These are phyloP conservation scores for Hevea brasiliensis DNA, from an alignment of 345 rosid species.

Conservation along the genomic window DNA sequence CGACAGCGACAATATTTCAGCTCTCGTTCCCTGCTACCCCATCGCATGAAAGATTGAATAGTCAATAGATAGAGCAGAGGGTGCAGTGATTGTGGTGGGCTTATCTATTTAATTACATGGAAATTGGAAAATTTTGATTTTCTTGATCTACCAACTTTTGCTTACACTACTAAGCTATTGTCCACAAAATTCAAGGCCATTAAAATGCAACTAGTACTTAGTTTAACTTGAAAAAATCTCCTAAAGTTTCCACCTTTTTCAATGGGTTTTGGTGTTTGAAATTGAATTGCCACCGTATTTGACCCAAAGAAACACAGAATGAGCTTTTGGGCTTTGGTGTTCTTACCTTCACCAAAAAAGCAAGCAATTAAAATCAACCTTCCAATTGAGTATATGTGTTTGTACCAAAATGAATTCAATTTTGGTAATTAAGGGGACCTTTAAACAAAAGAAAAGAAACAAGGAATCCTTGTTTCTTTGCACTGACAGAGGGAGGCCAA, in stretches of 20 bases:
- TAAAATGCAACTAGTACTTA: no score
- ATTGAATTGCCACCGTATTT: not conserved
- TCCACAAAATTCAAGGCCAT: no score
- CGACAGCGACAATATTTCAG: constrained; percentile 23
- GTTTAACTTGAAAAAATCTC: no score
- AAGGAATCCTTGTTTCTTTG: not conserved
- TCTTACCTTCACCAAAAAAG: not conserved
- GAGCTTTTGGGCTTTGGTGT: no score
- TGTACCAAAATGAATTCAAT: no score
- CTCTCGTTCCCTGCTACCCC: not conserved
- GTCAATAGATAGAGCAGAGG: not conserved
- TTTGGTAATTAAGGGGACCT: no score
- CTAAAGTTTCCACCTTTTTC: not conserved
- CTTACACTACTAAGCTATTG: not conserved
- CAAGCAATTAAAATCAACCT: no score
- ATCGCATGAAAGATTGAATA: not conserved
- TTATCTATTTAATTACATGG: not conserved
- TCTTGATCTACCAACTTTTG: not conserved
- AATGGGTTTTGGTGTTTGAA: not conserved
- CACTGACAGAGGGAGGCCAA: not conserved
- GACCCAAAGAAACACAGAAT: not conserved
- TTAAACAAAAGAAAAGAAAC: not conserved
- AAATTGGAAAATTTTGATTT: not conserved
- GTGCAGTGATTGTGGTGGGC: not conserved
- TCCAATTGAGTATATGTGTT: no score